A percentile compares a stretch with the other conserved stretches of the same genome.
Conservation (phyloP, 2,329 filamentous ascomycete genomes). For the Pyrenophora graminea region DNA sequence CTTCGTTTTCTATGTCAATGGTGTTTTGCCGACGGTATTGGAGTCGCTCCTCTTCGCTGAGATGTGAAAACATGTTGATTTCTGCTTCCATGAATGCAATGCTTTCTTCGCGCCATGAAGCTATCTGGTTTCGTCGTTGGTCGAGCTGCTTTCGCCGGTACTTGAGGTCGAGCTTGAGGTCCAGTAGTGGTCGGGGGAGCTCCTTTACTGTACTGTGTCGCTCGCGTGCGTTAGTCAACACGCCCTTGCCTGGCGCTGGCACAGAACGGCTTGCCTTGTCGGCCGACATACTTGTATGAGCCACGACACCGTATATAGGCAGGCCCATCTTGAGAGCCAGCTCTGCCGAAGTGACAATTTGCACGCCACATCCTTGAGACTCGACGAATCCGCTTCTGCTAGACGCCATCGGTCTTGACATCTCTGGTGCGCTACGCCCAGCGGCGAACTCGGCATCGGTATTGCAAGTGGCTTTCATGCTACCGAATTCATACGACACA, state of each 20-base stretch:
- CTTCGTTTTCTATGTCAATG: conserved; percentile 84
- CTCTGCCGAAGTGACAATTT: conserved; percentile 97
- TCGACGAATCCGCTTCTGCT: conserved; percentile 99
- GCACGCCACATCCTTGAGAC: conserved; percentile 96
- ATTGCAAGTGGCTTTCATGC: conserved; percentile 99
- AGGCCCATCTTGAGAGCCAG: conserved; percentile 98
- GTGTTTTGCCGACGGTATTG: conserved; percentile 87
- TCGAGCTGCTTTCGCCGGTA: conserved; percentile 95
- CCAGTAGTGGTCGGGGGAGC: conserved; percentile 87
- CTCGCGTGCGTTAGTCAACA: conserved; percentile 83
- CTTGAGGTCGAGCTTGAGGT: conserved; percentile 93
- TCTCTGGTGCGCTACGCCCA: conserved; percentile 91
- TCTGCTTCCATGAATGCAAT: conserved; percentile 91
- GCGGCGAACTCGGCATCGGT: conserved; percentile 95
- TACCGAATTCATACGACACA: conserved; percentile 98
- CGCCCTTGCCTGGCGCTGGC: conserved; percentile 93
- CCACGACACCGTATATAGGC: conserved; percentile 93
- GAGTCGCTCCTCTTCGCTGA: conserved; percentile 70
- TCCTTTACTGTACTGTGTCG: conserved; percentile 52
- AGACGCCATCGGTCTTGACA: conserved; percentile 96
- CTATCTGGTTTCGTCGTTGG: conserved; percentile 89
- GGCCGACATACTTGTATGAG: conserved; percentile 90
- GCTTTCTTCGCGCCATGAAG: conserved; percentile 95
- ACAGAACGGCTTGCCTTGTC: conserved; percentile 99
- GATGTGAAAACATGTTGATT: conserved; percentile 78